A percentile compares a stretch with the other conserved stretches of the same genome.
phyloP scores from a whole-genome alignment of 2,329 filamentous ascomycete species.

The Colletotrichum magnum region DNA sequence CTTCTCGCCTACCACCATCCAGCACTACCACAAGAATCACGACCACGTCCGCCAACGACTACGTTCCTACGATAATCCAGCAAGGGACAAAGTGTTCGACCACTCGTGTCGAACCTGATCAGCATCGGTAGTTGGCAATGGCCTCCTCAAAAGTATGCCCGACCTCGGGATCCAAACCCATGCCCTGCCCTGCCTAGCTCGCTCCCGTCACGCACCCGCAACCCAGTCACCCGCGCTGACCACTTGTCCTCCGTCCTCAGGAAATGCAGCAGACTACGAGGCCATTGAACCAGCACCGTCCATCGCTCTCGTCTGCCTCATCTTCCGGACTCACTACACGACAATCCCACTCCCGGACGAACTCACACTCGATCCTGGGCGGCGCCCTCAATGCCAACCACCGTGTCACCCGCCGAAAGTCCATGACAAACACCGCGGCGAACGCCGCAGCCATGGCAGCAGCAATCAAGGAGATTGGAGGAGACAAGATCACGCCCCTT shows the following conservation, averaged over 20 bases:
- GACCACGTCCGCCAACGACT: slow-evolving; percentile 15
- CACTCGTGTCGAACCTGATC: slow-evolving; percentile 44
- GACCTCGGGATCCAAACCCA: slow-evolving; percentile 39
- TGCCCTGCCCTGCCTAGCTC: slow-evolving; percentile 37
- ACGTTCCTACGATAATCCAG: slow-evolving; percentile 44
- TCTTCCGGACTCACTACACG: slow-evolving; percentile 72
- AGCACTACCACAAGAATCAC: slow-evolving; percentile 27
- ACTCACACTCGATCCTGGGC: slow-evolving; percentile 85
- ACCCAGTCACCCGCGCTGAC: slow-evolving; percentile 54
- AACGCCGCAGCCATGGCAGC: slow-evolving; percentile 84
- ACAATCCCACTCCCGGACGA: slow-evolving; percentile 78
- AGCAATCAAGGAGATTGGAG: slow-evolving; percentile 75
- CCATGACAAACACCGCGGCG: slow-evolving; percentile 82
- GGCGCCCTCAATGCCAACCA: slow-evolving; percentile 84
- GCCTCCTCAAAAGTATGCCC: slow-evolving; percentile 73
- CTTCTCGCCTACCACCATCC: slow-evolving; percentile 26
- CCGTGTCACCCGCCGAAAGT: slow-evolving; percentile 93
- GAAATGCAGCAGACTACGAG: slow-evolving; percentile 77
- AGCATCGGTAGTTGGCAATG: slow-evolving; percentile 62
- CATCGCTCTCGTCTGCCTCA: slow-evolving; percentile 70
- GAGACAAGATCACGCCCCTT: slow-evolving; percentile 71
- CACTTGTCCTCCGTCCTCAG: slow-evolving; percentile 56
- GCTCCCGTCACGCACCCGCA: slow-evolving; percentile 33
- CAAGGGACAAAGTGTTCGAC: slow-evolving; percentile 42
- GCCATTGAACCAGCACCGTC: slow-evolving; percentile 75